Percentiles rank a stretch among this genome's conserved stretches.
Evolutionary conservation across 305 asterid species (phyloP).

Genomic region (Fraxinus greggii): DNA sequence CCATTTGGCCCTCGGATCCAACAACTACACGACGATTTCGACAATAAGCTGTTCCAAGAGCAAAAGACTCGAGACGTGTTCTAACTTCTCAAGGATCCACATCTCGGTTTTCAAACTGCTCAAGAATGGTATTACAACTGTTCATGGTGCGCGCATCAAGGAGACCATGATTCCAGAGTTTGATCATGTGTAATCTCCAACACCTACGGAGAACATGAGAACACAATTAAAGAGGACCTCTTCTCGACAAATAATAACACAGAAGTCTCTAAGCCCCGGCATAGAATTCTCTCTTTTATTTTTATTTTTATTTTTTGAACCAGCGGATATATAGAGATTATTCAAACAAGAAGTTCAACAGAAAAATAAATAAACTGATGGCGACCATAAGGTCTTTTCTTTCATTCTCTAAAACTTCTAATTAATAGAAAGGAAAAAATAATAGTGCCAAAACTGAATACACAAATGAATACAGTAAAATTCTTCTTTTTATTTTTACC

Average conservation of each 20-base stretch:
- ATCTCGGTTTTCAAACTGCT: conserved; percentile 44
- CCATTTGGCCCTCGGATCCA: neutral
- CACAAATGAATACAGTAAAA: neutral
- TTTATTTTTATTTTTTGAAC: neutral
- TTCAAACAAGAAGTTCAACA: neutral
- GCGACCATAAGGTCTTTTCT: neutral
- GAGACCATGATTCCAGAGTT: conserved; percentile 93
- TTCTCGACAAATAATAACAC: neutral
- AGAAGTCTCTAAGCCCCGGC: neutral
- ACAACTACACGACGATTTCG: neutral
- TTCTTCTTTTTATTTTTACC: neutral
- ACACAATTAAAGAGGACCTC: neutral
- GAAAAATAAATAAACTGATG: neutral
- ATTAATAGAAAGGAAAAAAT: neutral
- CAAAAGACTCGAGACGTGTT: neutral
- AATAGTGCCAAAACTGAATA: neutral
- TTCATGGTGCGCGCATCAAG: conserved; percentile 79
- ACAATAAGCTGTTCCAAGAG: neutral
- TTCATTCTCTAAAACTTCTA: neutral
- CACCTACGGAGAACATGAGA: conserved; percentile 51
- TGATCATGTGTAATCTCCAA: conserved; percentile 89
- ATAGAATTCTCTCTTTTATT: too few species aligned
- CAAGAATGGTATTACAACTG: conserved; percentile 62
- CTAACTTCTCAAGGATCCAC: conserved; percentile 35
- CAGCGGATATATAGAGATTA: neutral